A percentile compares a stretch with the other conserved stretches of the same genome.
phyloP scores from a whole-genome alignment of 2,329 filamentous ascomycete genomes.

The Stachybotrys echinatus region DNA sequence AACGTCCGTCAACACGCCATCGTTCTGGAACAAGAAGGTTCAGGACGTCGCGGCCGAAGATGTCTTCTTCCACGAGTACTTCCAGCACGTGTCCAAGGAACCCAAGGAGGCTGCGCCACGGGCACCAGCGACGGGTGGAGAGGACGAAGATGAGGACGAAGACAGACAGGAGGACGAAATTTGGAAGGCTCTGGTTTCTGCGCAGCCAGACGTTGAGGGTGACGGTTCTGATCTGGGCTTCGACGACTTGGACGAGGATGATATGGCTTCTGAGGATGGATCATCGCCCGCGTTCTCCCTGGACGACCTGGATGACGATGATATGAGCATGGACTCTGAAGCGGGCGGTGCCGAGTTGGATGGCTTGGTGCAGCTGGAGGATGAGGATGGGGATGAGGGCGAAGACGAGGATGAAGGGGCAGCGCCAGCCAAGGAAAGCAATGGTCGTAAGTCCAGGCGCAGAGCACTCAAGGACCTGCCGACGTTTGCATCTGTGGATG shows the following conservation, averaged over 20 bases:
- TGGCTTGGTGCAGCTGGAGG: conserved; percentile 27
- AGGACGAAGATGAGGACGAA: conserved; percentile 38
- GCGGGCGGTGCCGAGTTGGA: conserved; percentile 33
- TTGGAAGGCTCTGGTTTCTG: conserved; percentile 84
- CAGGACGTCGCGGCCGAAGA: conserved; percentile 86
- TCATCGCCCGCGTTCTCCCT: conserved; percentile 25
- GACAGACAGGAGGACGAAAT: conserved; percentile 73
- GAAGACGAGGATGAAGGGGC: conserved; percentile 60
- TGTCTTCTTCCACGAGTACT: conserved; percentile 98
- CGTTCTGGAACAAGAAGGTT: conserved; percentile 88
- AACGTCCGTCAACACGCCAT: conserved; percentile 68
- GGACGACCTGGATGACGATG: conserved; percentile 41
- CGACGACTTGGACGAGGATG: conserved; percentile 43
- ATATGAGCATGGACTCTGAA: conserved; percentile 33
- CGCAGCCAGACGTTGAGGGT: conserved; percentile 58
- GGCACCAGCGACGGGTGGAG: conserved; percentile 31
- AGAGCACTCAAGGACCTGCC: conserved; percentile 86
- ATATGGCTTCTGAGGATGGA: conserved; percentile 44
- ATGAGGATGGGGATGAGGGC: conserved; percentile 31
- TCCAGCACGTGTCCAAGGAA: conserved; percentile 66
- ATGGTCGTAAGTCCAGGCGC: conserved; percentile 50
- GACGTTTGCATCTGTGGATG: conserved; percentile 87
- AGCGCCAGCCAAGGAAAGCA: conserved; percentile 30
- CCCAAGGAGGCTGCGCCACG: conserved; percentile 44
- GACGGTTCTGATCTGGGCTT: conserved; percentile 48